These are phyloP conservation scores for Kodamaea kaohsiungensis DNA, from an alignment of 805 yeast species.

Conservation along the genomic window DNA sequence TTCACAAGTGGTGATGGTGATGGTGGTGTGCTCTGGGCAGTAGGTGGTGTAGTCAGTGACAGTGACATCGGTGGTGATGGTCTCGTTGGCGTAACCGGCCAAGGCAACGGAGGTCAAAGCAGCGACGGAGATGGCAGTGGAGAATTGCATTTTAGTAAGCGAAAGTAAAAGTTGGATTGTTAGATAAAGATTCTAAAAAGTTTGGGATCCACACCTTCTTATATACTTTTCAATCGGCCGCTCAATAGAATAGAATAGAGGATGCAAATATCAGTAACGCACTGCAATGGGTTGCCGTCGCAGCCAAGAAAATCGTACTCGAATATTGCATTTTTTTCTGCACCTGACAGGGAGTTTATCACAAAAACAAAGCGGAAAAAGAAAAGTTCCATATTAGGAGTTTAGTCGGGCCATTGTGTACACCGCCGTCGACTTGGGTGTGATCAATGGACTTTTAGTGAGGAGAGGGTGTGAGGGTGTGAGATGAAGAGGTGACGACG, in stretches of 20 bases:
- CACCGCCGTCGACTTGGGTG: no score
- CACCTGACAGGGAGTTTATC: background rate
- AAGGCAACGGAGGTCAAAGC: conserved; percentile 31
- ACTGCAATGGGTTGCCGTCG: background rate
- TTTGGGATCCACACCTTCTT: background rate
- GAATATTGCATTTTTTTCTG: background rate
- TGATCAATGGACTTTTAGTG: no score
- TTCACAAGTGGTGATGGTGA: conserved; percentile 34
- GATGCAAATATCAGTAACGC: background rate
- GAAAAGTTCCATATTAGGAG: background rate
- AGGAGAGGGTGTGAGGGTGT: no score
- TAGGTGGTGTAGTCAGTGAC: conserved; percentile 39
- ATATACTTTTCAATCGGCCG: conserved; percentile 4
- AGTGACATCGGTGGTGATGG: conserved; percentile 28
- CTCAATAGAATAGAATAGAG: background rate
- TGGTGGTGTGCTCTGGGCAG: conserved; percentile 37
- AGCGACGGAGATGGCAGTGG: conserved; percentile 21
- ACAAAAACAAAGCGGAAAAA: background rate
- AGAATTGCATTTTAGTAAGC: conserved; percentile 12
- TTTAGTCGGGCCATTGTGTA: background rate
- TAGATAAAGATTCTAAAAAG: background rate
- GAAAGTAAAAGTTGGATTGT: conserved; percentile 5
- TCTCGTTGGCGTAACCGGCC: conserved; percentile 29
- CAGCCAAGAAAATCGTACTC: background rate
- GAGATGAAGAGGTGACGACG: no score